Base-by-base conservation (phyloP, 768 basidiomycete genomes). In the Pleurotus djamor region DNA sequence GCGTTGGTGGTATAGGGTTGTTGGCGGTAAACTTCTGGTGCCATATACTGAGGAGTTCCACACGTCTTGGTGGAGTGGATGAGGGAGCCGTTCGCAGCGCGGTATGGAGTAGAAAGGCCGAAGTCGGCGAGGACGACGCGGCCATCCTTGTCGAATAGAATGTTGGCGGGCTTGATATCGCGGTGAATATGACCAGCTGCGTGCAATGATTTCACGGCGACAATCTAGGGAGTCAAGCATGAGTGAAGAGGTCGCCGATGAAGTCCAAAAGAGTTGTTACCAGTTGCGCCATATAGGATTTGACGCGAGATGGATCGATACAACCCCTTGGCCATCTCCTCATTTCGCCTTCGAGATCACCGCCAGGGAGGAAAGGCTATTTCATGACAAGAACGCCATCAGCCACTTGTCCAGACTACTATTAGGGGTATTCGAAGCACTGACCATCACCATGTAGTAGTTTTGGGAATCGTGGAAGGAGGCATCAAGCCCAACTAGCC, bases 41-140 rank as follows among this genome's bases (percentile, higher is more conserved):
- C 66, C 69, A 72, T 72, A 61, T 71, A 69, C 28, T 71, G 55
- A 33, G 68, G 64, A 0, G 72, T 71, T 8, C 74, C 74, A 41
- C 71, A 69, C 35, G 60, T 62, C 36, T 66, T 65, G 58, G 62
- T 64, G 0, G 67, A 59, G 4, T 71, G 70, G 59, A 71, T 71
- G 4, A 59, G 12, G 7, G 10, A 12, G 12, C 13, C 41, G 5
- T n/a, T 28, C 21, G 38, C 38, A 8, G n/a, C 28, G 14, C 17
- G n/a, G 54, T 34, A 56, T 7, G 38, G 54, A 8, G 36, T 56
- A 17, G 60, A 55, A 21, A 61, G 34, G 5, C 60, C 60, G 32
- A 61, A 61, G 32, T 61, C 60, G 52, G 45, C 51, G 44, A 61
- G 45, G 16, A 48, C 34, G 10, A 61, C 32, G 45, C 54, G 54